A percentile compares a stretch with the other conserved stretches of the same genome.
Evolutionary conservation across 768 basidiomycete genomes (phyloP).

Genomic region (Cystobasidium tubakii): DNA sequence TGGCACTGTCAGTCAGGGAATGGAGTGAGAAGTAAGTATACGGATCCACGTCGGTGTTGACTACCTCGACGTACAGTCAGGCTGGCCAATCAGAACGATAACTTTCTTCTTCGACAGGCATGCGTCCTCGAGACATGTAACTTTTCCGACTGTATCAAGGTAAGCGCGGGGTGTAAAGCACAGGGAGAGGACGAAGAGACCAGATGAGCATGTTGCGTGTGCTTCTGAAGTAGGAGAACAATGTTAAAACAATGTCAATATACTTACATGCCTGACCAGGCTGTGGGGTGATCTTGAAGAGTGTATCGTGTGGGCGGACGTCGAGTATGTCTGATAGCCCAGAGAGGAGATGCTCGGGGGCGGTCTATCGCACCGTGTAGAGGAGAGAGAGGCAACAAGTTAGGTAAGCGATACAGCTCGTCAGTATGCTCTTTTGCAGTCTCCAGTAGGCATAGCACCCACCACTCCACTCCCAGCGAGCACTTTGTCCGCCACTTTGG

Average conservation of each 20-base stretch:
- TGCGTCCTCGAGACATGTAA: neutral
- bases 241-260: no score
- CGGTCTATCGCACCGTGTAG: neutral
- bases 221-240: no score
- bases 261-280: neutral
- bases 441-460: no score
- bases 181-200: neutral
- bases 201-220: no score
- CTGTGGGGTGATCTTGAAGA: neutral
- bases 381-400: no score
- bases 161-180: neutral
- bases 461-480: no score
- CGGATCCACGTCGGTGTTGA: neutral
- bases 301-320: neutral
- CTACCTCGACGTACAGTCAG: neutral
- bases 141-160: neutral
- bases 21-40: neutral
- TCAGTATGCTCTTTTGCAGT: no score
- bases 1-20: neutral
- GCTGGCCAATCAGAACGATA: neutral
- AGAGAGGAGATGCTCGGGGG: neutral
- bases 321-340: neutral
- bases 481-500: no score
- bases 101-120: neutral
- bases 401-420: neutral